Base-by-base conservation (phyloP, 805 yeast species). In the Candida fluviatilis region DNA sequence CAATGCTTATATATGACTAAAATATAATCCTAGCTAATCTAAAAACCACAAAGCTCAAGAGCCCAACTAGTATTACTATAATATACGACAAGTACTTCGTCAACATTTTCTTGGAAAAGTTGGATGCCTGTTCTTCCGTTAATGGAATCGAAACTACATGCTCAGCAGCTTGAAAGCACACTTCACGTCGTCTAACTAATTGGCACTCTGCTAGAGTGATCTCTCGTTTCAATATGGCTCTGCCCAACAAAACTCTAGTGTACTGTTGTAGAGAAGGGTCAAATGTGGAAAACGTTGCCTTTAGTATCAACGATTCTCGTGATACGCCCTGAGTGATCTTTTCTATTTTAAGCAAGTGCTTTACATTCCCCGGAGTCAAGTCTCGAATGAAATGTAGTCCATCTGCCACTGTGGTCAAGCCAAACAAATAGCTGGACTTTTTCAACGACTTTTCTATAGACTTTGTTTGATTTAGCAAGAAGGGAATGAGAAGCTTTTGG, bases 81-180 rank as follows among this genome's bases (percentile, higher is more conserved):
- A 48, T 44, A 31, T 56, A 56, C 2, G 48, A 44, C 4, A 58
- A 14, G 42, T 62, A 61, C 35, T 51, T 50, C 14, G 54, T 47
- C 27, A 58, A 42, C 18, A 46, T 41, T 38, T 51, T 50, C 47
- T 52, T 42, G 19, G 53, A 45, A n/a, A 45, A 33, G n/a, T 46
- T 40, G n/a, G 50, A 33, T 6, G 52, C 27, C 34, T 55, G 63
- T 17, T 58, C 63, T 38, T 63, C 69, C 1, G 63, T 54, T 19
- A 66, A 54, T 6, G 73, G 73, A 23, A 68, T 67, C 42, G 64
- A 57, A 12, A 67, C 67, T 18, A 66, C 69, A 39, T 63, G 62
- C 35, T 64, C 71, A 2, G 69, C 69, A 1, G 73, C 71, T 45
- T 55, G 66, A 36, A 50, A 58, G 34, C 74, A 68, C 5, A 68